Evolutionary conservation across 257 asterid genomes (phyloP).

Genomic region (Lavandula angustifolia): DNA sequence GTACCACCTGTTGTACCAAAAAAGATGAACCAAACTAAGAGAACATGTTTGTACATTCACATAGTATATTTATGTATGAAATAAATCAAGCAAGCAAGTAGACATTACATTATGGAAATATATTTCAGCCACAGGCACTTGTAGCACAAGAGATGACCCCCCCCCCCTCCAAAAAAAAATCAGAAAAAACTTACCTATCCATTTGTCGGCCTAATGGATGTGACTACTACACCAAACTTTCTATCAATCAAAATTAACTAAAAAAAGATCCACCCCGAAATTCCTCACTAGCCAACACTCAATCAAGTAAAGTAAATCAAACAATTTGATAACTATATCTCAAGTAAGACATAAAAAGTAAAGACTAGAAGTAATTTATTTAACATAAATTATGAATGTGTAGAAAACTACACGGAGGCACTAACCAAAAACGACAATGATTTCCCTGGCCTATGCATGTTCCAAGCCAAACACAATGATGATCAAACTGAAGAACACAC

Average conservation of each 20-base stretch:
- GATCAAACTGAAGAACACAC: slow-evolving; percentile 98
- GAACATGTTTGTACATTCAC: slow-evolving; percentile 16
- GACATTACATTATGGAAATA: slow-evolving; percentile 14
- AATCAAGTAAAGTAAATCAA: slow-evolving; percentile 3
- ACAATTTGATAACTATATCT: background rate
- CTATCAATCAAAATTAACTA: background rate
- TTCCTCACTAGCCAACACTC: background rate
- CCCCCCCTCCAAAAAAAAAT: slow-evolving; percentile 10
- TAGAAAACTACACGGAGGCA: slow-evolving; percentile 13
- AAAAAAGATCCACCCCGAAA: slow-evolving; percentile 1
- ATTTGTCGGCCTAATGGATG: background rate
- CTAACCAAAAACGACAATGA: slow-evolving; percentile 93
- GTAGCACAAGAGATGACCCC: background rate
- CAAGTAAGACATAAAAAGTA: background rate
- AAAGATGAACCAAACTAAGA: slow-evolving; percentile 23
- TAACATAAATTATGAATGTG: slow-evolving; percentile 12
- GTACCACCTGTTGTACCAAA: slow-evolving; percentile 77
- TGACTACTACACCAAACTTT: background rate
- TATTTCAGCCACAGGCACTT: slow-evolving; percentile 1
- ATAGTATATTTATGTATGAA: background rate
- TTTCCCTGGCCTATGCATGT: slow-evolving; percentile 90
- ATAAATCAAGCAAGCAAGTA: slow-evolving; percentile 21
- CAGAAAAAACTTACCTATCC: background rate
- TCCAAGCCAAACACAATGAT: slow-evolving; percentile 99
- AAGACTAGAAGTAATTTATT: slow-evolving; percentile 8